phyloP scores from a whole-genome alignment of 257 asterid genomes.

The Nicotiana tabacum region DNA sequence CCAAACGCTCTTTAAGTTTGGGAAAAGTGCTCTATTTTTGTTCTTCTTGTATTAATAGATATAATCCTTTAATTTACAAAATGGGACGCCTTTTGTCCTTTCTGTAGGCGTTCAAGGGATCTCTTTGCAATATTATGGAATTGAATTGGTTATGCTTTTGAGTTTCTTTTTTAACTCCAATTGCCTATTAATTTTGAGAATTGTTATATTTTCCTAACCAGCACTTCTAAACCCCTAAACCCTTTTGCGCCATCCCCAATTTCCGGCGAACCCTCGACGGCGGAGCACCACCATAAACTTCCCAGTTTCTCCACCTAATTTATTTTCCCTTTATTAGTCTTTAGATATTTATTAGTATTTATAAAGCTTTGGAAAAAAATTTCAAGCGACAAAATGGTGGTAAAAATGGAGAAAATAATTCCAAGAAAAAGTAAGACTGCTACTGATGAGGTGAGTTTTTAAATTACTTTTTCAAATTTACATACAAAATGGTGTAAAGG shows the following conservation, averaged over 20 bases:
- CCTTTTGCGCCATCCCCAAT: not conserved
- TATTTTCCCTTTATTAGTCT: not conserved
- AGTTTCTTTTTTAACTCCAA: too few relatives aligned
- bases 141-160: too few relatives aligned
- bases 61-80: too few relatives aligned
- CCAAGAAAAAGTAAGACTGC: not conserved
- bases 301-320: not conserved
- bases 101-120: too few relatives aligned
- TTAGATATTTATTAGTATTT: not conserved
- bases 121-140: too few relatives aligned
- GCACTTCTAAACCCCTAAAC: not conserved
- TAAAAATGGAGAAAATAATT: not conserved
- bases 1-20: too few relatives aligned
- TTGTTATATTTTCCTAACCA: too few relatives aligned
- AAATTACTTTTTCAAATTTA: not conserved
- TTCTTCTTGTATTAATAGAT: too few relatives aligned
- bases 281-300: not conserved
- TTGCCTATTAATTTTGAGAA: too few relatives aligned
- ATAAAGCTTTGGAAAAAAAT: not conserved
- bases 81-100: too few relatives aligned
- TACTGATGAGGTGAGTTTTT: slow-evolving; percentile 4
- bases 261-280: not conserved
- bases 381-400: not conserved
- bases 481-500: not conserved
- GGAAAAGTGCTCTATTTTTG: too few relatives aligned